Base-by-base conservation (phyloP, 2,329 filamentous ascomycete genomes). In the Stemphylium vesicarium region DNA sequence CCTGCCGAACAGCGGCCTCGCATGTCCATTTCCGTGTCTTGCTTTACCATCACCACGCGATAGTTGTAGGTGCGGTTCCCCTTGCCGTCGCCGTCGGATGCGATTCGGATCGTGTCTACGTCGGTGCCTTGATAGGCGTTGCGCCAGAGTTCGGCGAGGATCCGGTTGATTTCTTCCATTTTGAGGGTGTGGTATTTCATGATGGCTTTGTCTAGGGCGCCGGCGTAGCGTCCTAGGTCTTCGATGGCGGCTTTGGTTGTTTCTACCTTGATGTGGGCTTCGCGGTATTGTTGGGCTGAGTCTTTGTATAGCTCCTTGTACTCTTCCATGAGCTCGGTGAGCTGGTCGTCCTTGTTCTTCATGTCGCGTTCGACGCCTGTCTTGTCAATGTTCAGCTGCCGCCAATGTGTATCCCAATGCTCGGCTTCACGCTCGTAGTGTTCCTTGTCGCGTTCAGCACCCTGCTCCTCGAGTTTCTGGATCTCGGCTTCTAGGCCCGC, bases 1-100 rank as follows among this genome's bases (percentile, higher is more conserved):
- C 95, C 95, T 1, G 95, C 95, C 64, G 91, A 96, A 82, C 95
- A 99, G 50, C 95, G 91, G 1, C 95, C 96, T 59, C 95, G 91
- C 95, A 99, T 99, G 79, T 99, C 95, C 92, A 99, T 96, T 77
- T 99, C 95, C 0, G 90, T 91, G 70, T 96, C 92, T 73, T 94
- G 89, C 80, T 99, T 99, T 65, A 96, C 87, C 95, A 99, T 99
- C 77, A 91, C 93, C 5, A 99, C 80, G 41, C 95, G 91, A 81
- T 99, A 99, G 78, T 99, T 98, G 83, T 98, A 98, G 59, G 83
- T 90, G 68, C 91, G 88, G 69, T 91, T 92, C 47, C 86, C 88
- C 52, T 86, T 85, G 36, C 82, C 82, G 73, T 98, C 95, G 66
- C 88, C 89, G 76, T 98, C 94, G 15, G 93, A 96, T 36, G 90